Conservation (phyloP, 169 alveolate genomes). For the Cryptosporidium felis region DNA sequence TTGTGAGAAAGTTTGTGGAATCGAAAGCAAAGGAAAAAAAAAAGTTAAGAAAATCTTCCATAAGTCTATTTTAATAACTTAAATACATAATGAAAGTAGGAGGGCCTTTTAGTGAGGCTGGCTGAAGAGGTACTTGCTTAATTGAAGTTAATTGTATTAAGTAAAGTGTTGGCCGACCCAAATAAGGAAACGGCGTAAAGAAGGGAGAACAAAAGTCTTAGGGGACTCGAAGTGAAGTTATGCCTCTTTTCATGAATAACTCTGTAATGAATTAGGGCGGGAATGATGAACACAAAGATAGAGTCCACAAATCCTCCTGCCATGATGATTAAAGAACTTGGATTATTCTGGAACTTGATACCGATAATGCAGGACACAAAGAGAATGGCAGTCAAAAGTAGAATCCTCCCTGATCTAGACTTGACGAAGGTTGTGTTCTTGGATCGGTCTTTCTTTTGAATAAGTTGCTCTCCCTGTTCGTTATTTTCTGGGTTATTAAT, state of each 20-base stretch:
- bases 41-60: too few species aligned
- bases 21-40: too few species aligned
- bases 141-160: too few species aligned
- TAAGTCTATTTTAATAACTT: too few species aligned
- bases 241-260: background rate
- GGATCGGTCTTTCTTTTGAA: background rate
- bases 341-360: background rate
- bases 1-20: too few species aligned
- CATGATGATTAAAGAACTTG: background rate
- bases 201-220: slow-evolving; percentile 8
- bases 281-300: slow-evolving; percentile 41
- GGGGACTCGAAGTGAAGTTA: slow-evolving; percentile 16
- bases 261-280: slow-evolving; percentile 52
- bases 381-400: slow-evolving; percentile 4
- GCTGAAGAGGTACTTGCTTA: too few species aligned
- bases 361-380: slow-evolving; percentile 26
- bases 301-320: slow-evolving; percentile 68
- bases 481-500: background rate
- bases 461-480: background rate
- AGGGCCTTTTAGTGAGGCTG: too few species aligned
- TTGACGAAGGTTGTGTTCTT: background rate
- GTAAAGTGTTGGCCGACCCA: slow-evolving; percentile 3
- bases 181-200: slow-evolving; percentile 4
- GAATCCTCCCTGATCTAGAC: slow-evolving; percentile 46
- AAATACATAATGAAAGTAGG: too few species aligned